Evolutionary conservation across 1,284 basidiomycete genomes (phyloP).

Genomic region (Ganoderma meredithae): DNA sequence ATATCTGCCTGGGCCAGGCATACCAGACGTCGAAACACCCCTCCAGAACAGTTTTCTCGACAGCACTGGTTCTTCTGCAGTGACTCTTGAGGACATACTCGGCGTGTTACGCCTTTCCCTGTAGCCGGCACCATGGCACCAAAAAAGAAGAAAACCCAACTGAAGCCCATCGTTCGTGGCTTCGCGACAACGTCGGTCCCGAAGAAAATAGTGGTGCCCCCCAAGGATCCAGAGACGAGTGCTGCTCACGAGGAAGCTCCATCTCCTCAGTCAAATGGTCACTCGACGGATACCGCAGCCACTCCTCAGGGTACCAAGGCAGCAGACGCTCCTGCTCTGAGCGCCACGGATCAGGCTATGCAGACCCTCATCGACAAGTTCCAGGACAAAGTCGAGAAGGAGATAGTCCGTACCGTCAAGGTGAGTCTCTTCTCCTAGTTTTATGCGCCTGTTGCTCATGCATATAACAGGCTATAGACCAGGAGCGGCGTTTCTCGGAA

Average conservation of each 20-base stretch:
- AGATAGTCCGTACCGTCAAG: constrained; percentile 75
- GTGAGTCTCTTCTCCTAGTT: constrained; percentile 40
- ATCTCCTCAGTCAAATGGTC: constrained; percentile 10
- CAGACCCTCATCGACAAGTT: constrained; percentile 81
- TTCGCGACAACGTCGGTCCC: constrained; percentile 91
- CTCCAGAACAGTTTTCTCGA: background rate
- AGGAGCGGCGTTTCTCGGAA: constrained; percentile 81
- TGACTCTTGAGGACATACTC: background rate
- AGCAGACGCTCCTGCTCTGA: constrained; percentile 15
- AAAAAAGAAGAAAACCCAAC: constrained; percentile 88
- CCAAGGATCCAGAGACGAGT: constrained; percentile 33
- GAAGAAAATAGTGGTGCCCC: constrained; percentile 68
- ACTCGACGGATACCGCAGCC: constrained; percentile 4
- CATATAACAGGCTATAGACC: constrained; percentile 76
- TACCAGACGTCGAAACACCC: background rate
- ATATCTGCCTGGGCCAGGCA: background rate
- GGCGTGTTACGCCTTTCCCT: constrained; percentile 23
- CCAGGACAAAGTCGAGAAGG: constrained; percentile 91
- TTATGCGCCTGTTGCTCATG: background rate
- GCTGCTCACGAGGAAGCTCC: constrained; percentile 20
- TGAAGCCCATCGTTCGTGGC: constrained; percentile 79
- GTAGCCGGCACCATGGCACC: constrained; percentile 56
- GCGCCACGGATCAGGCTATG: constrained; percentile 52
- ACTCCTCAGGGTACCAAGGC: constrained; percentile 4
- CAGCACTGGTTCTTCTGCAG: constrained; percentile 4